phyloP scores from a whole-genome alignment of 2,329 filamentous ascomycete genomes.

The Paraphaeosphaeria sporulosa region DNA sequence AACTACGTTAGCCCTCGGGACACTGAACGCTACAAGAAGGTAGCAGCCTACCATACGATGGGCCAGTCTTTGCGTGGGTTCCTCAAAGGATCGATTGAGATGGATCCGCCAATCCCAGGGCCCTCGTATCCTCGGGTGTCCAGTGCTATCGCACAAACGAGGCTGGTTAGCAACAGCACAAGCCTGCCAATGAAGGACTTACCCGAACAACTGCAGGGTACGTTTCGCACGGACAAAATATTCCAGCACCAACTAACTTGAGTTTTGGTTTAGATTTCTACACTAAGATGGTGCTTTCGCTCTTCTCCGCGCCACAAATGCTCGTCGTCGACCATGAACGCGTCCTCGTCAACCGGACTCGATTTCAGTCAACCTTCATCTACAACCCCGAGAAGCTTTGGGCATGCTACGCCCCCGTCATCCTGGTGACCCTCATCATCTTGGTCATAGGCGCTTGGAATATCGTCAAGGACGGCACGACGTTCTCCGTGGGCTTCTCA shows the following conservation, averaged over 20 bases:
- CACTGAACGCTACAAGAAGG: constrained; percentile 40
- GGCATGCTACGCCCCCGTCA: constrained; percentile 45
- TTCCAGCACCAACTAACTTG: not conserved
- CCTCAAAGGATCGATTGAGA: constrained; percentile 39
- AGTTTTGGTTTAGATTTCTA: constrained; percentile 30
- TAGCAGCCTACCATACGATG: constrained; percentile 44
- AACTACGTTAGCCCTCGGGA: constrained; percentile 40
- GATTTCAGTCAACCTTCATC: constrained; percentile 39
- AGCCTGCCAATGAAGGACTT: constrained; percentile 36
- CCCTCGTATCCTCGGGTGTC: constrained; percentile 36
- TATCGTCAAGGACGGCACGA: constrained; percentile 45
- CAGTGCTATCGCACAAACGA: constrained; percentile 52
- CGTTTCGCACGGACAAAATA: not conserved
- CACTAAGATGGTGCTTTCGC: constrained; percentile 44
- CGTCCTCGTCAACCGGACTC: constrained; percentile 29
- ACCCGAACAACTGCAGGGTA: constrained; percentile 27
- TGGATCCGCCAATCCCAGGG: constrained; percentile 36
- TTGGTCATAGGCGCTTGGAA: constrained; percentile 38
- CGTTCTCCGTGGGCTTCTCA: constrained; percentile 44
- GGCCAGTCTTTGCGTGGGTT: constrained; percentile 42
- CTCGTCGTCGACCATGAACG: constrained; percentile 28
- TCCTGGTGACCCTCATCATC: constrained; percentile 37
- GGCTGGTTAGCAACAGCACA: constrained; percentile 50
- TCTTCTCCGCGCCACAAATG: constrained; percentile 46
- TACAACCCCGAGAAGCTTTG: constrained; percentile 41